Conservation (phyloP, 192 early-diverging fungal genomes). For the Kappamyces sp. region DNA sequence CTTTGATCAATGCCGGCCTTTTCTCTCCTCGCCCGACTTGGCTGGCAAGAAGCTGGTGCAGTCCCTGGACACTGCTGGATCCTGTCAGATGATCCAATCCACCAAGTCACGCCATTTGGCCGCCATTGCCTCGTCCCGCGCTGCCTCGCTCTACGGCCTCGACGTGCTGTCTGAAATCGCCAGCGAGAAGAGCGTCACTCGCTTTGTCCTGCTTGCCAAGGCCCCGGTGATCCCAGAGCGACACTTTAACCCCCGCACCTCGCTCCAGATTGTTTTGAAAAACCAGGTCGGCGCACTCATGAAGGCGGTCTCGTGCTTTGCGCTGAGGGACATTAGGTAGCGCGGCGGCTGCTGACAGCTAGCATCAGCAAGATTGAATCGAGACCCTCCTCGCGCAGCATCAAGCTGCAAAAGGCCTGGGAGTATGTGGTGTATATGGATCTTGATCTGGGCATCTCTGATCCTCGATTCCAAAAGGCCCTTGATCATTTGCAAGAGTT, state of each 20-base stretch:
- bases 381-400: conserved; percentile 25
- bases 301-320: conserved; percentile 25
- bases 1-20: conserved; percentile 32
- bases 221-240: conserved; percentile 21
- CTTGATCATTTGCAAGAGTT: conserved; percentile 28
- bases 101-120: conserved; percentile 16
- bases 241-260: conserved; percentile 23
- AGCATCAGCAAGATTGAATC: conserved; percentile 34
- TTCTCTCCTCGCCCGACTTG: conserved; percentile 2
- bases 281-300: conserved; percentile 25
- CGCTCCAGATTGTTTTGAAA: conserved; percentile 22
- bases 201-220: conserved; percentile 25
- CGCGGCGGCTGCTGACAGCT: neutral
- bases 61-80: conserved; percentile 22
- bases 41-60: conserved; percentile 13
- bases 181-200: conserved; percentile 22
- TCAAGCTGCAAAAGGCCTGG: conserved; percentile 26
- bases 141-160: conserved; percentile 24
- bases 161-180: conserved; percentile 17
- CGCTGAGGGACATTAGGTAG: conserved; percentile 36
- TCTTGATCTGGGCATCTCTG: conserved; percentile 20
- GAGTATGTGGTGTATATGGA: conserved; percentile 35
- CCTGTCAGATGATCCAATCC: conserved; percentile 15
- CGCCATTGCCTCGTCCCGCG: conserved; percentile 22
- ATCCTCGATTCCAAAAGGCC: conserved; percentile 22